These are phyloP conservation scores for Nemania diffusa DNA, from an alignment of 2,329 filamentous ascomycete species.

Conservation along the genomic window DNA sequence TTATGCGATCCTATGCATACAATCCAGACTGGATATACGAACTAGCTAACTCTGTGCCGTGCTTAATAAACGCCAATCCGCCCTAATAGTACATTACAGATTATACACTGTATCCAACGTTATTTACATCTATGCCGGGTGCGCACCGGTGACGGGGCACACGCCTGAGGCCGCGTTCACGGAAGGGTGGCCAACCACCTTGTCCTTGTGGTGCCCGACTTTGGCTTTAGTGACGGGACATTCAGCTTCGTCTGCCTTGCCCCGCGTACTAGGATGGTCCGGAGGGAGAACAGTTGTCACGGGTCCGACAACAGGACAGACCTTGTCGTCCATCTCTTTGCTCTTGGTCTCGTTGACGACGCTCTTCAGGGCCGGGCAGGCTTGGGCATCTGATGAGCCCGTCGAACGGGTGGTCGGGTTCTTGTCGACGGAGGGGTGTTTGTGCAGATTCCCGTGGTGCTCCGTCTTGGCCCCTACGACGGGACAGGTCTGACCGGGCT, in stretches of 20 bases:
- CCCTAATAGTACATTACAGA: slow-evolving; percentile 5
- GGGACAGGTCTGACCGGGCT: slow-evolving; percentile 55
- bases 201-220: slow-evolving; percentile 56
- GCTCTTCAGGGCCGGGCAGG: slow-evolving; percentile 52
- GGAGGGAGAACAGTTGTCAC: slow-evolving; percentile 56
- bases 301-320: slow-evolving; percentile 56
- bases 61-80: background rate
- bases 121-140: slow-evolving; percentile 21
- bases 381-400: slow-evolving; percentile 50
- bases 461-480: slow-evolving; percentile 56
- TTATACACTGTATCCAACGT: background rate
- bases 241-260: slow-evolving; percentile 46
- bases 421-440: slow-evolving; percentile 52
- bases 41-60: background rate
- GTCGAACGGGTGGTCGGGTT: slow-evolving; percentile 40
- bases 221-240: slow-evolving; percentile 57
- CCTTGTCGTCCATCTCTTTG: slow-evolving; percentile 55
- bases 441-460: slow-evolving; percentile 54
- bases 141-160: slow-evolving; percentile 54
- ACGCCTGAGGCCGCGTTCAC: slow-evolving; percentile 49
- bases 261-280: slow-evolving; percentile 52
- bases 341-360: slow-evolving; percentile 52
- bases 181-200: slow-evolving; percentile 51
- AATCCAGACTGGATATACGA: no score
- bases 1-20: no score